Percentiles rank a stretch among this genome's conserved stretches.
phyloP scores from a whole-genome alignment of 345 rosid species.

The Lumnitzera littorea region DNA sequence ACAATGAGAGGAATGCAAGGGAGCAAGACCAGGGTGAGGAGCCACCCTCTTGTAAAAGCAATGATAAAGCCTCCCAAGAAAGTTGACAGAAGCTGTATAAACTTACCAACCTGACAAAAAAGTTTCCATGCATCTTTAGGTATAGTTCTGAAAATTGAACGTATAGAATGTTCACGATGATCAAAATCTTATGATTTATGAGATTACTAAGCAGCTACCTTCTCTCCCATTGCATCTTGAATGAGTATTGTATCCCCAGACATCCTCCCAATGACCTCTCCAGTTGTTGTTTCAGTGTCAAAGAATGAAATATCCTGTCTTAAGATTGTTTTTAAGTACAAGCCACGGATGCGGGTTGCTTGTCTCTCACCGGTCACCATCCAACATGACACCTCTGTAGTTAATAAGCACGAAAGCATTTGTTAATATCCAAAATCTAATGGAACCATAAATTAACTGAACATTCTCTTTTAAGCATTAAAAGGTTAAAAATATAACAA shows the following conservation, averaged over 20 bases:
- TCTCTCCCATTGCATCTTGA: slow-evolving; percentile 94
- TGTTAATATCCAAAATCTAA: background rate
- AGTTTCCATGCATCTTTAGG: background rate
- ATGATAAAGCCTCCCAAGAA: slow-evolving; percentile 61
- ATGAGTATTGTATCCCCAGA: slow-evolving; percentile 87
- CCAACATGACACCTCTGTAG: slow-evolving; percentile 85
- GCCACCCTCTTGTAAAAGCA: slow-evolving; percentile 61
- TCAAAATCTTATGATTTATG: background rate
- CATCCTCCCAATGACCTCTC: slow-evolving; percentile 90
- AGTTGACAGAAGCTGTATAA: slow-evolving; percentile 48
- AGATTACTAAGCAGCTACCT: slow-evolving; percentile 25
- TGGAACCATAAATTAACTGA: background rate
- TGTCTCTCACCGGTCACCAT: slow-evolving; percentile 90
- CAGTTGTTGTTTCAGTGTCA: slow-evolving; percentile 81
- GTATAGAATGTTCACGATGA: too few species aligned
- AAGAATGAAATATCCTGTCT: slow-evolving; percentile 80
- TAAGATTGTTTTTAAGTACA: slow-evolving; percentile 70
- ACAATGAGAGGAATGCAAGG: slow-evolving; percentile 58
- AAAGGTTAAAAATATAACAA: too few species aligned
- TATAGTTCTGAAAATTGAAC: too few species aligned
- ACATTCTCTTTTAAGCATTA: background rate
- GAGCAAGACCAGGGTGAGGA: slow-evolving; percentile 40
- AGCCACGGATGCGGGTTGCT: slow-evolving; percentile 60
- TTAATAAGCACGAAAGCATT: background rate
- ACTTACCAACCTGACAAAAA: slow-evolving; percentile 62